Evolutionary conservation across 2,329 filamentous ascomycete genomes (phyloP).

Genomic region (Fonsecaea pedrosoi): DNA sequence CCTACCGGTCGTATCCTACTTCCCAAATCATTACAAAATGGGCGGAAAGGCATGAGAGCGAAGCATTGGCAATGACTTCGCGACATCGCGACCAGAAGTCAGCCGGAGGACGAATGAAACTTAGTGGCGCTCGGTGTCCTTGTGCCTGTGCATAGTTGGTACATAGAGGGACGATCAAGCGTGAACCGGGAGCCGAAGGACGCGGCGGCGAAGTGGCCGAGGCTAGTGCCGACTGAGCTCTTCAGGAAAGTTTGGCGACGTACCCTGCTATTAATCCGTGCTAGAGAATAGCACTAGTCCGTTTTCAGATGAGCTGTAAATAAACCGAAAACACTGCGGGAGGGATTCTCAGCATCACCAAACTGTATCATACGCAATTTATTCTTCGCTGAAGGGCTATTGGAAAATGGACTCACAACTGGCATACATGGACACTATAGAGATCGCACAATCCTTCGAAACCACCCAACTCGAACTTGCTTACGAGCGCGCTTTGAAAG

Average conservation of each 20-base stretch:
- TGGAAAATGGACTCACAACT: conserved; percentile 33
- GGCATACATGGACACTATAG: conserved; percentile 28
- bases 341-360: neutral
- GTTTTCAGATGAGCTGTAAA: conserved; percentile 1
- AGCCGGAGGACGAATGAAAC: neutral
- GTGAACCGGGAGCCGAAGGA: neutral
- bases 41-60: neutral
- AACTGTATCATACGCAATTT: neutral
- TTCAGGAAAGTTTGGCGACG: neutral
- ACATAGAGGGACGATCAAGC: neutral
- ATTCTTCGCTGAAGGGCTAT: conserved; percentile 1
- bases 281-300: neutral
- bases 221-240: neutral
- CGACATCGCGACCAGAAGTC: neutral
- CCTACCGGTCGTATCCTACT: neutral
- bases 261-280: neutral
- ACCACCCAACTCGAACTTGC: conserved; percentile 69
- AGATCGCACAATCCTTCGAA: conserved; percentile 48
- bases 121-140: neutral
- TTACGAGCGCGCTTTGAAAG: conserved; percentile 70
- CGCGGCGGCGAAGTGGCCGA: neutral
- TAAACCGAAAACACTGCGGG: neutral
- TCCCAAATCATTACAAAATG: neutral
- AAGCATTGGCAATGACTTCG: neutral
- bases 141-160: neutral